These are phyloP conservation scores for Candida chauliodis DNA, from an alignment of 805 yeast genomes.

Conservation along the genomic window DNA sequence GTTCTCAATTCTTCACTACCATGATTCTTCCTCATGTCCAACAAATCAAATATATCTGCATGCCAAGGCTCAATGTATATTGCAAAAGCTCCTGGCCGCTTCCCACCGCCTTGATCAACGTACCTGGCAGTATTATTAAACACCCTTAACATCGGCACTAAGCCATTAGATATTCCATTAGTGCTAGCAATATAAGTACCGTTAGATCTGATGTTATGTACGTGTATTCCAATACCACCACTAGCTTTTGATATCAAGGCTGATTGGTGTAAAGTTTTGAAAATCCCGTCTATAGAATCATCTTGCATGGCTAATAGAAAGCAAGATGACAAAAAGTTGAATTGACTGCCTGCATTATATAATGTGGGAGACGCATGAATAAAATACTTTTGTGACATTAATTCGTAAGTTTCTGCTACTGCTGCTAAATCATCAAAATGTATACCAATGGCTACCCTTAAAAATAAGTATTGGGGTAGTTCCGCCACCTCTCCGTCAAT, in stretches of 20 bases:
- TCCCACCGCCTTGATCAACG: constrained; percentile 98
- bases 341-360: constrained; percentile 88
- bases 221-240: constrained; percentile 92
- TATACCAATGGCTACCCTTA: constrained; percentile 91
- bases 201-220: constrained; percentile 79
- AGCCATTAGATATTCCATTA: constrained; percentile 87
- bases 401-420: constrained; percentile 77
- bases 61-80: constrained; percentile 97
- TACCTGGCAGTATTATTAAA: constrained; percentile 94
- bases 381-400: constrained; percentile 84
- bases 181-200: constrained; percentile 91
- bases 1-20: constrained; percentile 95
- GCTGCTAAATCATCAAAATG: constrained; percentile 65
- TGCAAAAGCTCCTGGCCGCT: constrained; percentile 97
- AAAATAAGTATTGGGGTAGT: constrained; percentile 85
- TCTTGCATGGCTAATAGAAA: constrained; percentile 88
- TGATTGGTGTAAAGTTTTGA: constrained; percentile 79
- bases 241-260: constrained; percentile 92
- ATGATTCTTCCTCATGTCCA: constrained; percentile 86
- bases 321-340: constrained; percentile 86
- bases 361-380: constrained; percentile 95
- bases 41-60: constrained; percentile 79
- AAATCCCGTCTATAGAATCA: constrained; percentile 94
- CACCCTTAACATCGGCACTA: constrained; percentile 94
- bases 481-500: constrained; percentile 60